Conservation (phyloP, 305 asterid species). For the Fraxinus paxiana region DNA sequence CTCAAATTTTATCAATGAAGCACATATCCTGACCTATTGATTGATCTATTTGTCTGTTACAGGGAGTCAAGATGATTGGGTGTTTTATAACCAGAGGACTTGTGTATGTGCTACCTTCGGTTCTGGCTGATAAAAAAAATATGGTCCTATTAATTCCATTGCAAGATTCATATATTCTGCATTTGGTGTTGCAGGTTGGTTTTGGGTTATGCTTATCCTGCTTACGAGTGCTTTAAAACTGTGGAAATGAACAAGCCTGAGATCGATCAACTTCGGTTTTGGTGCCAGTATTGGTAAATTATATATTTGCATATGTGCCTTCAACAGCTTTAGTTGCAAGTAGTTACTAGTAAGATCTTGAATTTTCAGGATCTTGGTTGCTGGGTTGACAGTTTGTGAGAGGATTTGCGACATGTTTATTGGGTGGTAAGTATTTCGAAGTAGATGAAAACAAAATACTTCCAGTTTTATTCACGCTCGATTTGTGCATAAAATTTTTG, state of each 20-base stretch:
- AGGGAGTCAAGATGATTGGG: slow-evolving; percentile 85
- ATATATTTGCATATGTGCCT: background rate
- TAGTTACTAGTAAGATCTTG: slow-evolving; percentile 1
- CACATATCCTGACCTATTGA: slow-evolving; percentile 4
- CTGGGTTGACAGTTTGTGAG: slow-evolving; percentile 78
- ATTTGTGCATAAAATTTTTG: slow-evolving; percentile 10
- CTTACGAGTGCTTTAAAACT: slow-evolving; percentile 77
- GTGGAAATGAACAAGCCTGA: slow-evolving; percentile 93
- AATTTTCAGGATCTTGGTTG: slow-evolving; percentile 77
- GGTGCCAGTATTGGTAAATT: slow-evolving; percentile 94
- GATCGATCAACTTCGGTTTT: slow-evolving; percentile 74
- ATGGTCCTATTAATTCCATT: slow-evolving; percentile 5
- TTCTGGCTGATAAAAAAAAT: slow-evolving; percentile 8
- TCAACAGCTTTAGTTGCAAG: slow-evolving; percentile 18
- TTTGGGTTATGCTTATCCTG: slow-evolving; percentile 90
- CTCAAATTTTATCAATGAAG: background rate
- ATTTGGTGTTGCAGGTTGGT: slow-evolving; percentile 51
- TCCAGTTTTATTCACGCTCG: background rate
- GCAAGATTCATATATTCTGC: slow-evolving; percentile 19
- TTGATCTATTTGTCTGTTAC: slow-evolving; percentile 23
- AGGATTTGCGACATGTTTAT: slow-evolving; percentile 72
- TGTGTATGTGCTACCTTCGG: slow-evolving; percentile 43
- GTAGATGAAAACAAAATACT: background rate
- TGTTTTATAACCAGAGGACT: slow-evolving; percentile 76
- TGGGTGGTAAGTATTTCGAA: slow-evolving; percentile 57